Conservation (phyloP, 23 red algal genomes). For the Gracilaria caudata region DNA sequence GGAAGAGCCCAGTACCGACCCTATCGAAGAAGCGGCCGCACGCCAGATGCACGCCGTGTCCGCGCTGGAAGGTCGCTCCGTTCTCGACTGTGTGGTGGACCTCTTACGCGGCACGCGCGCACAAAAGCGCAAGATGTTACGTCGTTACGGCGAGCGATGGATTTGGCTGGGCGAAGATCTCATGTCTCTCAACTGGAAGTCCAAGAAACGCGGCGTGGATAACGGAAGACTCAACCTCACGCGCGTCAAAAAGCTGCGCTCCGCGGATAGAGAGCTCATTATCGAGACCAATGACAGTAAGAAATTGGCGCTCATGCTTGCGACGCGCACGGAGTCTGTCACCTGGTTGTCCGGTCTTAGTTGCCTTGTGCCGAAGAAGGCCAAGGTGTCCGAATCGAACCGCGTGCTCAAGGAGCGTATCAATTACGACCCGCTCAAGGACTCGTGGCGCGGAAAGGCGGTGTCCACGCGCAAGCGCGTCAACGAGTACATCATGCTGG, state of each 20-base stretch:
- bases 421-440: slow-evolving; percentile 81
- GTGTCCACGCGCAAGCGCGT: slow-evolving; percentile 79
- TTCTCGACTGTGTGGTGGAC: slow-evolving; percentile 87
- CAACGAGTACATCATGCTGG: slow-evolving; percentile 89
- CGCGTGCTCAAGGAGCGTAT: slow-evolving; percentile 78
- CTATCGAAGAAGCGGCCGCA: slow-evolving; percentile 50
- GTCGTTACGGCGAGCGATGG: slow-evolving; percentile 82
- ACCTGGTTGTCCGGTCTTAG: slow-evolving; percentile 83
- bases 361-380: slow-evolving; percentile 82
- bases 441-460: slow-evolving; percentile 85
- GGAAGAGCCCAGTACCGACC: slow-evolving; percentile 73
- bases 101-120: slow-evolving; percentile 81
- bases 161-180: slow-evolving; percentile 93
- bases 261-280: slow-evolving; percentile 62
- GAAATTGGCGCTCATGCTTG: slow-evolving; percentile 68
- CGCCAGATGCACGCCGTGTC: slow-evolving; percentile 54
- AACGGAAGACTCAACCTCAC: slow-evolving; percentile 79
- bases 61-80: slow-evolving; percentile 67
- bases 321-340: slow-evolving; percentile 56
- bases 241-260: slow-evolving; percentile 71
- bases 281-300: slow-evolving; percentile 73
- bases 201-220: slow-evolving; percentile 74
- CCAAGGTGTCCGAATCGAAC: slow-evolving; percentile 76
- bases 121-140: slow-evolving; percentile 82
- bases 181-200: slow-evolving; percentile 83